phyloP scores from a whole-genome alignment of 2,329 filamentous ascomycete species.

The Rugonectria rugulosa region DNA sequence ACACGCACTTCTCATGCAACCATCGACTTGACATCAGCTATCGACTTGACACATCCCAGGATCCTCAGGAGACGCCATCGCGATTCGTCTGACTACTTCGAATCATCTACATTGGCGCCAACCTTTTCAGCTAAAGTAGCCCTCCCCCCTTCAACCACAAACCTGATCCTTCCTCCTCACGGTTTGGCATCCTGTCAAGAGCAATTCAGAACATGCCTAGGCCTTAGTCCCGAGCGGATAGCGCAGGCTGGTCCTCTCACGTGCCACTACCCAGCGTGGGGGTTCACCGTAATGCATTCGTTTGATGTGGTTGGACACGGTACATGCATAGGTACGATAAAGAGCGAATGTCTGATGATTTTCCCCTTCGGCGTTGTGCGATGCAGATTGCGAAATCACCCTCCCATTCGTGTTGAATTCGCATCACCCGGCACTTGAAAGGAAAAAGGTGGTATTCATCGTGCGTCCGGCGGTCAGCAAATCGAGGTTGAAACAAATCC shows the following conservation, averaged over 20 bases:
- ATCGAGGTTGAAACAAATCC: conserved; percentile 4
- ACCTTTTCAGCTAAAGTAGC: too few relatives aligned
- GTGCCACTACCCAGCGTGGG: conserved; percentile 32
- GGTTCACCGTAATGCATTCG: conserved; percentile 3
- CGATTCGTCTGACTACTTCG: conserved; percentile 8
- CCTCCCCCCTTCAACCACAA: neutral
- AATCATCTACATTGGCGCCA: neutral
- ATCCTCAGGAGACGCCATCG: conserved; percentile 12
- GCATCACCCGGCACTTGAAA: too few relatives aligned
- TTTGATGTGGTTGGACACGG: neutral
- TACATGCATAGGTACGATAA: too few relatives aligned
- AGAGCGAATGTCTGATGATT: conserved; percentile 1
- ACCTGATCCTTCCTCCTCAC: too few relatives aligned
- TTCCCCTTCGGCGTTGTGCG: neutral
- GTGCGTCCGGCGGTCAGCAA: conserved; percentile 9
- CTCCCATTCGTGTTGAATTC: too few relatives aligned
- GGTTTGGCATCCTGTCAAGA: conserved; percentile 4
- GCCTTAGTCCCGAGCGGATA: conserved; percentile 13
- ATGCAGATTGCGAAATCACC: neutral
- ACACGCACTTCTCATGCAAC: too few relatives aligned
- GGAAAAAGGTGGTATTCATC: neutral
- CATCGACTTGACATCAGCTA: neutral
- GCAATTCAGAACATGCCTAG: conserved; percentile 1
- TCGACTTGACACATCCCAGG: neutral
- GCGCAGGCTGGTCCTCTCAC: conserved; percentile 34